Evolutionary conservation across 345 rosid species (phyloP).

Genomic region (Aurinia saxatilis): DNA sequence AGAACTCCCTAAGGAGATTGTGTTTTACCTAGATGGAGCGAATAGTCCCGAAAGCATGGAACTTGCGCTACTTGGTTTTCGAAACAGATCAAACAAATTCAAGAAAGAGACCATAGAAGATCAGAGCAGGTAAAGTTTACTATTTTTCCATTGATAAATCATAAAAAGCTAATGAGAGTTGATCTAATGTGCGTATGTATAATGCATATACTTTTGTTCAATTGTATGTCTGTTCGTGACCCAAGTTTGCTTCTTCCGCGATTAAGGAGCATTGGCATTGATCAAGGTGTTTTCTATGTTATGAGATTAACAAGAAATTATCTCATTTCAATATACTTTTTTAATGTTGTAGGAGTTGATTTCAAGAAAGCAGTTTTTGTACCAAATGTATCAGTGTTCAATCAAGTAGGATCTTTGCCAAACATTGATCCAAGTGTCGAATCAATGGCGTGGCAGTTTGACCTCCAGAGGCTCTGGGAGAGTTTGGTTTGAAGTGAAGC

Average conservation of each 20-base stretch:
- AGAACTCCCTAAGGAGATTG: conserved; percentile 52
- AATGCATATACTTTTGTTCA: conserved; percentile 34
- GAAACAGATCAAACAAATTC: conserved; percentile 25
- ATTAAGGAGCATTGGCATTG: conserved; percentile 45
- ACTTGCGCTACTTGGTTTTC: conserved; percentile 87
- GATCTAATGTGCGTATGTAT: not conserved
- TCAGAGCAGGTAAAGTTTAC: conserved; percentile 9
- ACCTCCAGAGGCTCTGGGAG: conserved; percentile 81
- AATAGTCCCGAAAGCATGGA: conserved; percentile 98
- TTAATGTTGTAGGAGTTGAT: conserved; percentile 47
- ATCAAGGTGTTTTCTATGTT: conserved; percentile 32
- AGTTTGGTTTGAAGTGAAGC: conserved; percentile 38
- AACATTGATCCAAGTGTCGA: conserved; percentile 41
- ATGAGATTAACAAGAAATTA: not conserved
- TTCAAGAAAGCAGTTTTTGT: conserved; percentile 91
- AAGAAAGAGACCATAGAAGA: conserved; percentile 2
- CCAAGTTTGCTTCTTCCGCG: conserved; percentile 72
- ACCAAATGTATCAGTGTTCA: conserved; percentile 67
- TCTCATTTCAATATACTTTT: not conserved
- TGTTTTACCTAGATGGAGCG: conserved; percentile 92
- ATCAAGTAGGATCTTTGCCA: conserved; percentile 70
- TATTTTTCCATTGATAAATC: not conserved
- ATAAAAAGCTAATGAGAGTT: not conserved
- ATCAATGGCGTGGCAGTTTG: conserved; percentile 62
- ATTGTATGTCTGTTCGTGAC: conserved; percentile 90